Conservation (phyloP, 495 filamentous ascomycete genomes). For the Aspergillus campestris region DNA sequence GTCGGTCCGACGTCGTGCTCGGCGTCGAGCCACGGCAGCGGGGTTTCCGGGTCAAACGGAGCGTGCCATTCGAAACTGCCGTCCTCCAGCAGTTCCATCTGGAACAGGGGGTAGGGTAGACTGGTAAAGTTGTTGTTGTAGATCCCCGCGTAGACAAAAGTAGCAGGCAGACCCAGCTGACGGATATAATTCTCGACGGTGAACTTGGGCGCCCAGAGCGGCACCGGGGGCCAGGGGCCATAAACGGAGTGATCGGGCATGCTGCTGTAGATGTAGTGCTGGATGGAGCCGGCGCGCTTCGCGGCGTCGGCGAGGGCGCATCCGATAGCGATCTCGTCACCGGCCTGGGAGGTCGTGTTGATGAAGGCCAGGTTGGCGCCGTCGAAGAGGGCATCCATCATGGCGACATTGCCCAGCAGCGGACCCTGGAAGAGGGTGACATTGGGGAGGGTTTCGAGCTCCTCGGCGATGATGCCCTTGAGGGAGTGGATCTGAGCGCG, state of each 20-base stretch:
- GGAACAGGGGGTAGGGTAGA: constrained; percentile 84
- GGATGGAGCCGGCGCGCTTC: constrained; percentile 64
- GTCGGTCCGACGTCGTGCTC: constrained; percentile 97
- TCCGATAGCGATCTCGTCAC: constrained; percentile 86
- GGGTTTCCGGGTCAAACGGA: constrained; percentile 81
- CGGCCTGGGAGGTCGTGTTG: constrained; percentile 92
- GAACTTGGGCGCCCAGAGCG: constrained; percentile 87
- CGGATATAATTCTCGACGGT: constrained; percentile 85
- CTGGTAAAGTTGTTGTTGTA: constrained; percentile 99
- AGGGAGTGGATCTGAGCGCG: constrained; percentile 80
- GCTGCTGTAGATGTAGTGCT: constrained; percentile 90
- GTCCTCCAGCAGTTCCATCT: constrained; percentile 76
- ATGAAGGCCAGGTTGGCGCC: constrained; percentile 88
- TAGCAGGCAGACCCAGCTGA: constrained; percentile 72
- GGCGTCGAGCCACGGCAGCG: constrained; percentile 92
- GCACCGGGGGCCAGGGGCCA: constrained; percentile 73
- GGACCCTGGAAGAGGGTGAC: constrained; percentile 76
- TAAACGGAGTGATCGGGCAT: constrained; percentile 87
- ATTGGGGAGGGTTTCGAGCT: constrained; percentile 72
- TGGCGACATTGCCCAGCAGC: constrained; percentile 56
- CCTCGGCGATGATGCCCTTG: constrained; percentile 72
- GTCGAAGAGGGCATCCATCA: constrained; percentile 72
- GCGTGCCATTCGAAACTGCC: constrained; percentile 90
- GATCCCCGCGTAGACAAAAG: constrained; percentile 92
- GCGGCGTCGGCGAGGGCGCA: constrained; percentile 82